Evolutionary conservation across 495 filamentous ascomycete genomes (phyloP).

Genomic region (Filosporella fistucella): DNA sequence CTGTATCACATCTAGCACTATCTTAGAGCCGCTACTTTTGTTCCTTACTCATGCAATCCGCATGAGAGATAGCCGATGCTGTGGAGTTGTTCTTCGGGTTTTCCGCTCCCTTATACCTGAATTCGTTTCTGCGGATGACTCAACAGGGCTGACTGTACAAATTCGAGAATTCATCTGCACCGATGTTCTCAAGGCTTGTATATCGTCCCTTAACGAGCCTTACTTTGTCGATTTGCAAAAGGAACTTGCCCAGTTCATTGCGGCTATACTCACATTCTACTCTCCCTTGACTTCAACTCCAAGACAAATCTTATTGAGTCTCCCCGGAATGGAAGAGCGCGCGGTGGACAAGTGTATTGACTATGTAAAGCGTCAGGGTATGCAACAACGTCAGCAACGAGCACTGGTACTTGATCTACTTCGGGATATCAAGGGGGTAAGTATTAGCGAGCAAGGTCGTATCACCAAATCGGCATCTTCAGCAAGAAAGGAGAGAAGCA

Average conservation of each 20-base stretch:
- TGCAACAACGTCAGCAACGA: slow-evolving; percentile 68
- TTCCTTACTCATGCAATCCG: slow-evolving; percentile 89
- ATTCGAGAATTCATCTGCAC: slow-evolving; percentile 89
- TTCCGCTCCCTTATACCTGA: slow-evolving; percentile 79
- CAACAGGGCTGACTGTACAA: slow-evolving; percentile 32
- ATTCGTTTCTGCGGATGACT: slow-evolving; percentile 43
- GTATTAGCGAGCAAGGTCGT: slow-evolving; percentile 89
- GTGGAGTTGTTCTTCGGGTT: slow-evolving; percentile 76
- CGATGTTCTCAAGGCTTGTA: slow-evolving; percentile 76
- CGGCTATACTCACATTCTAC: slow-evolving; percentile 75
- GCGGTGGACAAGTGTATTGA: slow-evolving; percentile 59
- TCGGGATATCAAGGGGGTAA: slow-evolving; percentile 78
- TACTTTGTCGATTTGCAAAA: slow-evolving; percentile 97
- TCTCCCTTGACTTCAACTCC: slow-evolving; percentile 56
- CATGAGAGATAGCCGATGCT: slow-evolving; percentile 87
- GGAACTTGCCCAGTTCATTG: slow-evolving; percentile 84
- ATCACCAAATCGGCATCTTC: slow-evolving; percentile 43
- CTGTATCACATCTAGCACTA: slow-evolving; percentile 69
- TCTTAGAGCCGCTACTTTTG: slow-evolving; percentile 82
- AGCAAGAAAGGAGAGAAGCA: slow-evolving; percentile 37
- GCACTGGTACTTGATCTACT: slow-evolving; percentile 83
- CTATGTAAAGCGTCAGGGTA: slow-evolving; percentile 40
- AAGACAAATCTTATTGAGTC: slow-evolving; percentile 44
- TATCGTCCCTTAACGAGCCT: slow-evolving; percentile 85
- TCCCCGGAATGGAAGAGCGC: slow-evolving; percentile 47